Percentiles rank a stretch among this genome's conserved stretches.
Conservation (phyloP, 2,329 filamentous ascomycete genomes). For the Clathrospora elynae region DNA sequence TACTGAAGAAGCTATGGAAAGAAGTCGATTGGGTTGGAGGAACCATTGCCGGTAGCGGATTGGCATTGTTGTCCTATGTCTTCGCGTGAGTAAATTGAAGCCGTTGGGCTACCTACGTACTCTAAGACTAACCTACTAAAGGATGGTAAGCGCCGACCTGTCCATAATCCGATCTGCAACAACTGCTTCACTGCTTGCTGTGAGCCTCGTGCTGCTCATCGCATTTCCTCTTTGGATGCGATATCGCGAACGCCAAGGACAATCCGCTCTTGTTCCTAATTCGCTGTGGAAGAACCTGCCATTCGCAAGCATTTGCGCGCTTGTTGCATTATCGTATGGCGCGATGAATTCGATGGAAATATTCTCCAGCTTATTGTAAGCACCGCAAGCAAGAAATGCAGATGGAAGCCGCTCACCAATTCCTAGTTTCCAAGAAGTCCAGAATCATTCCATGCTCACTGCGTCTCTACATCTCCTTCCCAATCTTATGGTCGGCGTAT, state of each 20-base stretch:
- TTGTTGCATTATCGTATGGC: slow-evolving; percentile 44
- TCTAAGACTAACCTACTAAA: slow-evolving; percentile 14
- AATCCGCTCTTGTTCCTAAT: slow-evolving; percentile 37
- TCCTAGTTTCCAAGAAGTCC: slow-evolving; percentile 49
- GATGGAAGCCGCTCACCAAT: background rate
- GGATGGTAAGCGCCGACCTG: slow-evolving; percentile 33
- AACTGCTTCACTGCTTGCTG: slow-evolving; percentile 28
- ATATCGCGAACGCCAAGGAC: slow-evolving; percentile 23
- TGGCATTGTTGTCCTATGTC: slow-evolving; percentile 32
- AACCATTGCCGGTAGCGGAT: slow-evolving; percentile 28
- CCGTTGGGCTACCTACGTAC: background rate
- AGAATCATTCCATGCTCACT: slow-evolving; percentile 38
- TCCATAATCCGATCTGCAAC: slow-evolving; percentile 25
- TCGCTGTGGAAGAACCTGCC: slow-evolving; percentile 60
- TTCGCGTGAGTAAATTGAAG: slow-evolving; percentile 38
- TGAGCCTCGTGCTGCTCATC: slow-evolving; percentile 31
- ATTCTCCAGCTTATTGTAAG: slow-evolving; percentile 52
- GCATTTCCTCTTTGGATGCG: slow-evolving; percentile 44
- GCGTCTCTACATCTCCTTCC: slow-evolving; percentile 52
- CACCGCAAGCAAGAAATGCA: too few relatives aligned
- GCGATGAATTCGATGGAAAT: slow-evolving; percentile 48
- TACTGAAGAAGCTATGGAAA: slow-evolving; percentile 22
- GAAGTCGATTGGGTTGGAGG: slow-evolving; percentile 41
- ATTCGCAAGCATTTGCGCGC: slow-evolving; percentile 62
- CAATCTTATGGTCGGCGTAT: slow-evolving; percentile 44